Evolutionary conservation across 768 basidiomycete species (phyloP), one percentile per base, ranked within the genome.

Genomic region (Royoungia palumana): DNA sequence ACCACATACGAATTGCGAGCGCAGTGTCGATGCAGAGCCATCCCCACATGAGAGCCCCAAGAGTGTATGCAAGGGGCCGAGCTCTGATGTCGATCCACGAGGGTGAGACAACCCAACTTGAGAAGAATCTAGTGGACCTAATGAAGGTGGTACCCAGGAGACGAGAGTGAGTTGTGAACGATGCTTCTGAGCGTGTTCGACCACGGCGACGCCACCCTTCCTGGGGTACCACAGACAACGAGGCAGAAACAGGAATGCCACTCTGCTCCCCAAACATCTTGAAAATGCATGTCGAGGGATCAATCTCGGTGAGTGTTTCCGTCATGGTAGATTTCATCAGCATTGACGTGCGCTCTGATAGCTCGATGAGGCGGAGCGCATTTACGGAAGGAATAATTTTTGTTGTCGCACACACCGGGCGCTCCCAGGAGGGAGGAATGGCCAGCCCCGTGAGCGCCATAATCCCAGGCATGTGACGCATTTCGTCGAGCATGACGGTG

Each of bases 381-480:
- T 88, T 82, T 8, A 87, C 63, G 17, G 65, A 67, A 16, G 60
- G 55, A 4, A 61, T 58, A 13, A 47, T 34, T 28, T 53, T 64
- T 9, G 63, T 51, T 10, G 44, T n/a, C 30, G 44, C 21, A 14
- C 60, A 53, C 22, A 20, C 32, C 17, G 32, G 25, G 28, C 46
- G 46, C 2, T 44, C 47, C 5, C 36, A 35, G 13, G 13, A 4
- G 0, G 69, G 63, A 1, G 74, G 66, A 24, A 83, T 83, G 36
- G 96, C 72, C 46, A 97, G 81, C 60, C 94, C 87, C 0, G 89
- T 81, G 47, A 99, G 72, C 1, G 90, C 81, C 92, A 99, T 94
- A 68, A 90, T 83, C 7, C 87, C 81, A 0, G 94, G 86, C 1
- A 98, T 64, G 62, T 94, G 89, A 59, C 95, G 94, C 43, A 94